phyloP scores from a whole-genome alignment of 2,329 filamentous ascomycete genomes.

The Calonectria fujianensis region DNA sequence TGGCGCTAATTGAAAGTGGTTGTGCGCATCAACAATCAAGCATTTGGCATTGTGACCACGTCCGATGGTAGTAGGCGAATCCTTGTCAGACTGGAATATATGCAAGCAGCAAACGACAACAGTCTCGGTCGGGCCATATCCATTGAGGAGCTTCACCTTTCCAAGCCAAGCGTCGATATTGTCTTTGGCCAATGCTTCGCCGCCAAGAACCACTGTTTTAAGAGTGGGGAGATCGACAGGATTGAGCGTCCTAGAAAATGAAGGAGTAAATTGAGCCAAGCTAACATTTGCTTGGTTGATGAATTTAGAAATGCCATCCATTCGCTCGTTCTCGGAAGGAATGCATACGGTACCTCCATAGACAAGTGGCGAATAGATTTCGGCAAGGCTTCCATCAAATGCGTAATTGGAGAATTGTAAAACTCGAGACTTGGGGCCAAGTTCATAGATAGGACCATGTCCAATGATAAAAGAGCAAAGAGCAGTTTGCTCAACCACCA shows the following conservation, averaged over 20 bases:
- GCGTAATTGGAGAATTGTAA: constrained; percentile 52
- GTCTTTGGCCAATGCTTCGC: constrained; percentile 23
- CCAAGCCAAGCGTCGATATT: constrained; percentile 21
- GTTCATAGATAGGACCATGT: constrained; percentile 34
- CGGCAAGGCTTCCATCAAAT: constrained; percentile 48
- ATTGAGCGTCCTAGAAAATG: constrained; percentile 25
- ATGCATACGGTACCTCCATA: constrained; percentile 50
- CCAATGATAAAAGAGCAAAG: constrained; percentile 20
- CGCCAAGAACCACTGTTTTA: constrained; percentile 21
- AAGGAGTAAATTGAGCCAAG: constrained; percentile 49
- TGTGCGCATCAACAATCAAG: neutral
- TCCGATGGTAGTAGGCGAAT: neutral
- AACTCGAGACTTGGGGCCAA: constrained; percentile 28
- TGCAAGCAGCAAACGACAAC: constrained; percentile 24
- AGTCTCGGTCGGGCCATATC: neutral
- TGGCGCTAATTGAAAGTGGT: neutral
- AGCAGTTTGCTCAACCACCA: neutral
- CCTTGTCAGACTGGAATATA: neutral
- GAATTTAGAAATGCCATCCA: constrained; percentile 32
- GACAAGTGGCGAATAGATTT: constrained; percentile 39
- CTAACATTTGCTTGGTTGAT: constrained; percentile 65
- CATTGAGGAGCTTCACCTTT: constrained; percentile 11
- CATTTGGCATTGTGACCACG: constrained; percentile 57
- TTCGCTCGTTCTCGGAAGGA: constrained; percentile 49
- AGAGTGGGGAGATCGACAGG: constrained; percentile 25